Conservation (phyloP, 169 alveolate species). For the Plasmodium billcollinsi region DNA sequence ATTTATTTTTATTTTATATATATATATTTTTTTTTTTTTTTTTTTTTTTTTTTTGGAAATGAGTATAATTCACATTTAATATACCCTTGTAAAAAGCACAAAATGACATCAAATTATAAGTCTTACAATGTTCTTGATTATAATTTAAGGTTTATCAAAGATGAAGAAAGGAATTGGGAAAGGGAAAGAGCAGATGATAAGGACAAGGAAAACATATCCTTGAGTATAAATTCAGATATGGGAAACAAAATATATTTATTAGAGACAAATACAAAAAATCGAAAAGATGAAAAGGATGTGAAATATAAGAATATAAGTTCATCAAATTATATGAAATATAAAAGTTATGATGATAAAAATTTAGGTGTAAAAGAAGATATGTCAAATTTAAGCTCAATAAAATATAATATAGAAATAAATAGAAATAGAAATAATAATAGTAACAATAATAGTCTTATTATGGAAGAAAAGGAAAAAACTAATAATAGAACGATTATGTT, state of each 20-base stretch:
- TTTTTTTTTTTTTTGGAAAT: background rate
- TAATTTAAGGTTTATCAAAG: background rate
- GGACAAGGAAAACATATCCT: too few species aligned
- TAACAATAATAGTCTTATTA: background rate
- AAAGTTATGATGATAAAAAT: too few species aligned
- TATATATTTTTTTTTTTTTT: background rate
- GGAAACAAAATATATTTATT: too few species aligned
- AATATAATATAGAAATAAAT: background rate
- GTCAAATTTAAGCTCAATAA: background rate
- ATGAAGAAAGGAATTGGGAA: background rate
- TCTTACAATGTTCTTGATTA: background rate
- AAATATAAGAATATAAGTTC: too few species aligned
- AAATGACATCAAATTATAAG: slow-evolving; percentile 3
- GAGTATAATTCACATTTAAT: background rate
- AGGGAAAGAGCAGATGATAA: too few species aligned
- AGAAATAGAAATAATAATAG: background rate
- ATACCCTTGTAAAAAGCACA: background rate
- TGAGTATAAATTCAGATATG: too few species aligned
- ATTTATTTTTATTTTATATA: background rate
- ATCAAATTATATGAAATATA: too few species aligned
- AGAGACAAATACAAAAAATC: too few species aligned
- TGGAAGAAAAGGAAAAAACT: background rate
- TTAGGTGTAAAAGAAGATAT: too few species aligned
- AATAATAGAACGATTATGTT: background rate
- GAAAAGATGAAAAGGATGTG: too few species aligned